Percentiles rank a stretch among this genome's conserved stretches.
These are phyloP conservation scores for Adiantum capillusveneris DNA, from an alignment of 75 land plant genomes.

Conservation along the genomic window DNA sequence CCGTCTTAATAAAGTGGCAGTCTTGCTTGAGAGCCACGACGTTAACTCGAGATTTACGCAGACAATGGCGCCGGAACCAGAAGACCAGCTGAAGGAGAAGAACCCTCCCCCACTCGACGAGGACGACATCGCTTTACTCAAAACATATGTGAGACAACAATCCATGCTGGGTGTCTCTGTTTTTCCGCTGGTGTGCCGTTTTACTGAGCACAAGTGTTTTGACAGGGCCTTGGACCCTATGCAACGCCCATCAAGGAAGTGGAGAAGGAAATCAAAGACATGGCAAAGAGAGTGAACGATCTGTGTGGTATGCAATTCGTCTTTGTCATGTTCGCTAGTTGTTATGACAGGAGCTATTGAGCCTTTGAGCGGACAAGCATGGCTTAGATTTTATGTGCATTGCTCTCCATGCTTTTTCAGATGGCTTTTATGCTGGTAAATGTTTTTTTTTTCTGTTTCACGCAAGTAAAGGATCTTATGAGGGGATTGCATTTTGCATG, in stretches of 20 bases:
- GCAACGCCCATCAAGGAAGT: constrained; percentile 66
- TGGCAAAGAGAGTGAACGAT: constrained; percentile 93
- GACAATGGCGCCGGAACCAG: constrained; percentile 44
- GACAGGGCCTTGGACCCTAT: constrained; percentile 94
- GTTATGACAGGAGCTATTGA: not conserved
- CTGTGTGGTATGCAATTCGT: constrained; percentile 56
- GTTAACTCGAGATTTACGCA: constrained; percentile 1
- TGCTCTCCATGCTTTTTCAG: not conserved
- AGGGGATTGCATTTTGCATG: too few relatives aligned
- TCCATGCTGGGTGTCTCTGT: not conserved
- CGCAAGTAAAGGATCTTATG: too few relatives aligned
- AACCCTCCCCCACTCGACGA: constrained; percentile 95
- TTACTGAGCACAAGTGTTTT: not conserved
- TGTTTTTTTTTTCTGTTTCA: too few relatives aligned
- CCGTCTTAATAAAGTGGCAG: too few relatives aligned
- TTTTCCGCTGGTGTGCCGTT: not conserved
- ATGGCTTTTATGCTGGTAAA: too few relatives aligned
- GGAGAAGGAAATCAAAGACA: constrained; percentile 96
- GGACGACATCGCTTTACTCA: constrained; percentile 96
- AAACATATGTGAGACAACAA: constrained; percentile 65
- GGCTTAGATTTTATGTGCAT: not conserved
- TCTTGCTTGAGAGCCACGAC: too few relatives aligned
- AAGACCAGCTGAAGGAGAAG: constrained; percentile 66
- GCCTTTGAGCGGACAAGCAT: too few relatives aligned
- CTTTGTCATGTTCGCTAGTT: not conserved